phyloP scores from a whole-genome alignment of 257 asterid species.

The Plectranthus barbatus region DNA sequence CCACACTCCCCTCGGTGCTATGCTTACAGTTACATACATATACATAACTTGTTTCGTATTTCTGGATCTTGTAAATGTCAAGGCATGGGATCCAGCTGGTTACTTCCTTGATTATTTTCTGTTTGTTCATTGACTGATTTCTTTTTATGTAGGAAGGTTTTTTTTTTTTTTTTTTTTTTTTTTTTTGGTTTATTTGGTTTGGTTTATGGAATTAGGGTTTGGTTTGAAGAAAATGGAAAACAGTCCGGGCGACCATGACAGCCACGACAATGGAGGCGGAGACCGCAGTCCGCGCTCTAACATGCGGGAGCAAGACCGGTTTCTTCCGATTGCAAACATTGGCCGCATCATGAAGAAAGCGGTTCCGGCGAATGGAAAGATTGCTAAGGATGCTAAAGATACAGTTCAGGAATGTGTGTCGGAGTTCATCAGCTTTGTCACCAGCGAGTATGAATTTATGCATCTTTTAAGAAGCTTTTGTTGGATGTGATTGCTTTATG shows the following conservation, averaged over 20 bases:
- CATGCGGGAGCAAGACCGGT: conserved; percentile 63
- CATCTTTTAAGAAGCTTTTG: neutral
- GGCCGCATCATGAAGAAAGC: conserved; percentile 69
- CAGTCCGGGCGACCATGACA: conserved; percentile 37
- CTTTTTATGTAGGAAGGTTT: neutral
- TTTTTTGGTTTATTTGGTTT: neutral
- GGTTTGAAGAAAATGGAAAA: conserved; percentile 30
- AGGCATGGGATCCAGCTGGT: neutral
- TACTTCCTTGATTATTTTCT: neutral
- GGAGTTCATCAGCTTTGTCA: conserved; percentile 66
- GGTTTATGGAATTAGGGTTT: conserved; percentile 39
- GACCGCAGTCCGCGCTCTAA: conserved; percentile 66
- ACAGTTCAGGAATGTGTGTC: conserved; percentile 74
- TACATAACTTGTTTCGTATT: neutral
- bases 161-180: no score
- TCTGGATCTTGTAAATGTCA: neutral
- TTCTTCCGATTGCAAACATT: conserved; percentile 63
- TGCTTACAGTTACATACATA: neutral
- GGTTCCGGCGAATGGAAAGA: conserved; percentile 62
- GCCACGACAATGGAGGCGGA: conserved; percentile 52
- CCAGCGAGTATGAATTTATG: conserved; percentile 55
- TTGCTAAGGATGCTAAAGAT: conserved; percentile 68
- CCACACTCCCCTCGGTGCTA: neutral
- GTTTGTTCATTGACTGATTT: neutral
- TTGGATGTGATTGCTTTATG: neutral